A percentile compares a stretch with the other conserved stretches of the same genome.
Evolutionary conservation across 164 flowering plant species (phyloP).

Genomic region (Vitis vinifera): ASM3070453v1 NC_081818.1:21854501-21855000

Average conservation of each 20-base stretch:
- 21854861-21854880: constrained; percentile 2
- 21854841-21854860: constrained; percentile 1
- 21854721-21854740: constrained; percentile 1
- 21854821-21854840: not conserved
- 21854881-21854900: not conserved
- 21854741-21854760: constrained; percentile 7
- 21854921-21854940: not conserved
- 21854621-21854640: not conserved
- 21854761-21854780: constrained; percentile 3
- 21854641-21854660: constrained; percentile 12
- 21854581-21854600: too few species aligned
- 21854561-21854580: too few species aligned
- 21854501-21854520: constrained; percentile 9
- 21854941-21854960: not conserved
- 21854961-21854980: constrained; percentile 3
- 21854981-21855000: constrained; percentile 5
- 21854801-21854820: not conserved
- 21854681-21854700: constrained; percentile 12
- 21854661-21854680: constrained; percentile 6
- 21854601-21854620: not conserved
- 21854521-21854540: constrained; percentile 4
- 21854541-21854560: too few species aligned
- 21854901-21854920: constrained; percentile 3
- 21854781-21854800: constrained; percentile 3
- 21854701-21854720: constrained; percentile 5